phyloP scores from a whole-genome alignment of 1,284 basidiomycete genomes.

The Coniferiporia weirii region DNA sequence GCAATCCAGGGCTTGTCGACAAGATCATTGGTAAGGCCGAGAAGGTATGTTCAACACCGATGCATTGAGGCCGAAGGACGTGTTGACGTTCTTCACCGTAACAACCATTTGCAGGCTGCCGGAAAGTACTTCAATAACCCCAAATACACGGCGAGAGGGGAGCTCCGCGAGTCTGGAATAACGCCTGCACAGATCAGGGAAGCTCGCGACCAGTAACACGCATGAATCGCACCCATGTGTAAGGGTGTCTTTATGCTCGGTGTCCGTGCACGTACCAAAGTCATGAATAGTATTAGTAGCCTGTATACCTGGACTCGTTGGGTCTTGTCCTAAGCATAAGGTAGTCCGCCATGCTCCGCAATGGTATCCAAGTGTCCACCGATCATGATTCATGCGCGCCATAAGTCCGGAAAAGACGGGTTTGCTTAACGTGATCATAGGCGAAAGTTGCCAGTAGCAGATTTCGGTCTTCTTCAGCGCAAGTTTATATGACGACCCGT shows the following conservation, averaged over 20 bases:
- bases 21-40: conserved; percentile 1
- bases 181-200: not conserved
- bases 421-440: too few relatives aligned
- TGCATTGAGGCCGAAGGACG: not conserved
- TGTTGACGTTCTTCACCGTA: not conserved
- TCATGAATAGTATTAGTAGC: not conserved
- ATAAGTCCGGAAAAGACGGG: too few relatives aligned
- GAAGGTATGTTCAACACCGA: not conserved
- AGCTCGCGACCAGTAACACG: not conserved
- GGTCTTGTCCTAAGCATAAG: not conserved
- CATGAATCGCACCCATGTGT: not conserved
- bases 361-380: too few relatives aligned
- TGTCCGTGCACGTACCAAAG: too few relatives aligned
- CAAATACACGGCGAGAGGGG: not conserved
- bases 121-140: conserved; percentile 8
- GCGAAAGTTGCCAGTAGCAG: too few relatives aligned
- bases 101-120: not conserved
- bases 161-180: conserved; percentile 3
- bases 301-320: not conserved
- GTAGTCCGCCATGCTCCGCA: too few relatives aligned
- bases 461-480: too few relatives aligned
- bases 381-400: too few relatives aligned
- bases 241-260: not conserved
- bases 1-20: not conserved
- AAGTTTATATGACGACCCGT: too few relatives aligned